Evolutionary conservation across 2,329 filamentous ascomycete genomes (phyloP).

Genomic region (Madurella mycetomatis): DNA sequence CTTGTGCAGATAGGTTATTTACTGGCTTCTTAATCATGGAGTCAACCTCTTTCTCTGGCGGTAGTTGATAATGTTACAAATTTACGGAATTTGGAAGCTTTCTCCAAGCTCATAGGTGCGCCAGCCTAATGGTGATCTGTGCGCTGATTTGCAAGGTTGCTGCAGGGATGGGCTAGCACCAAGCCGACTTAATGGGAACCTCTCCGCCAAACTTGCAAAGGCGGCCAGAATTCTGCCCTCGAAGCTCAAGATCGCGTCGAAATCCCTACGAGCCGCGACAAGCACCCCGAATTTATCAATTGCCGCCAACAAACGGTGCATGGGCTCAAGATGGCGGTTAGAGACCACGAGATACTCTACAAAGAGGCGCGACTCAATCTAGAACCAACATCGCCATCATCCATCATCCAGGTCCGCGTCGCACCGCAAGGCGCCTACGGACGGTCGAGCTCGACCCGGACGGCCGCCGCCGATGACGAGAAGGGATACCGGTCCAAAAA

Average conservation of each 20-base stretch:
- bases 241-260: conserved; percentile 19
- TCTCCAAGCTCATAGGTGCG: no score
- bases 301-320: conserved; percentile 21
- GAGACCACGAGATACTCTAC: conserved; percentile 64
- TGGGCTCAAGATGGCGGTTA: conserved; percentile 66
- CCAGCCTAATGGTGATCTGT: conserved; percentile 1
- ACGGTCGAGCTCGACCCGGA: conserved; percentile 32
- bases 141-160: background rate
- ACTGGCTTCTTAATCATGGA: no score
- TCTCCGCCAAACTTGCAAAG: conserved; percentile 17
- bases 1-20: background rate
- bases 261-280: conserved; percentile 19
- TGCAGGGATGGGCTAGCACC: background rate
- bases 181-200: conserved; percentile 3
- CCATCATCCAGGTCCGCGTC: conserved; percentile 66
- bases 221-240: conserved; percentile 27
- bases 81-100: no score
- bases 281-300: conserved; percentile 14
- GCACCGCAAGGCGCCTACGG: conserved; percentile 43
- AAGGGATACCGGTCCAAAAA: conserved; percentile 66
- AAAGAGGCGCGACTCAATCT: conserved; percentile 84
- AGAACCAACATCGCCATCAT: conserved; percentile 65
- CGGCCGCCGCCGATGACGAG: conserved; percentile 58
- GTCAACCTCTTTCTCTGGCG: no score
- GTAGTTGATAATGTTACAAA: no score